A percentile compares a stretch with the other conserved stretches of the same genome.
phyloP scores from a whole-genome alignment of 257 asterid species.

The Fraxinus excelsior region DNA sequence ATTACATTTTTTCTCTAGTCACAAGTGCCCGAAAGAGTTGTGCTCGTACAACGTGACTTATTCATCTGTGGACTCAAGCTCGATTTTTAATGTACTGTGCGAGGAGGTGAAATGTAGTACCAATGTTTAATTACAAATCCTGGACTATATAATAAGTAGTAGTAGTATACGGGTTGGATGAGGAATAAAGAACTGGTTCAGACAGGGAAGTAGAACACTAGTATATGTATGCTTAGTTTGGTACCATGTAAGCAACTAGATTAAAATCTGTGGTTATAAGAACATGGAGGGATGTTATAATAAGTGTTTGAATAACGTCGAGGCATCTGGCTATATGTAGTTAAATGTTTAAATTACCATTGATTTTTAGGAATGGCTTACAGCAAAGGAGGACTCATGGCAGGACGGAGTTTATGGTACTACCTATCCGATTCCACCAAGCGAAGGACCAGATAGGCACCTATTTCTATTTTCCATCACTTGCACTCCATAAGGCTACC shows the following conservation, averaged over 20 bases:
- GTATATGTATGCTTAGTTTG: too few relatives aligned
- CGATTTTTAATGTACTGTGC: too few relatives aligned
- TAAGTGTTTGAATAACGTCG: too few relatives aligned
- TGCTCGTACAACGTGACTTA: neutral
- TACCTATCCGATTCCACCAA: slow-evolving; percentile 86
- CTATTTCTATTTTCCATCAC: slow-evolving; percentile 87
- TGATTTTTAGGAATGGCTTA: slow-evolving; percentile 68
- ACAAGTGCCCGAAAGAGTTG: neutral
- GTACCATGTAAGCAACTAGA: too few relatives aligned
- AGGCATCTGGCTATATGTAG: too few relatives aligned
- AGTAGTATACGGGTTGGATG: neutral
- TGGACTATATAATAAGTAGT: neutral
- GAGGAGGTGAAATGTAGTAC: neutral
- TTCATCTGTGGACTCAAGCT: neutral
- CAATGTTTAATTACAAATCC: neutral
- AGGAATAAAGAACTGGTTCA: neutral
- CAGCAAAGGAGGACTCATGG: slow-evolving; percentile 98
- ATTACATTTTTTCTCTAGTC: neutral
- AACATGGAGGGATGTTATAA: too few relatives aligned
- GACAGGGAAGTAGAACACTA: too few relatives aligned
- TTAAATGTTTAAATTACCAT: neutral
- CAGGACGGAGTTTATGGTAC: slow-evolving; percentile 85
- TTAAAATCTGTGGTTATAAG: too few relatives aligned
- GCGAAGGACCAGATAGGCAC: slow-evolving; percentile 94
- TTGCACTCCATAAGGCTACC: slow-evolving; percentile 79